phyloP scores from a whole-genome alignment of 1,284 basidiomycete species.

The Microbotryum lychnidis-dioicae region DNA sequence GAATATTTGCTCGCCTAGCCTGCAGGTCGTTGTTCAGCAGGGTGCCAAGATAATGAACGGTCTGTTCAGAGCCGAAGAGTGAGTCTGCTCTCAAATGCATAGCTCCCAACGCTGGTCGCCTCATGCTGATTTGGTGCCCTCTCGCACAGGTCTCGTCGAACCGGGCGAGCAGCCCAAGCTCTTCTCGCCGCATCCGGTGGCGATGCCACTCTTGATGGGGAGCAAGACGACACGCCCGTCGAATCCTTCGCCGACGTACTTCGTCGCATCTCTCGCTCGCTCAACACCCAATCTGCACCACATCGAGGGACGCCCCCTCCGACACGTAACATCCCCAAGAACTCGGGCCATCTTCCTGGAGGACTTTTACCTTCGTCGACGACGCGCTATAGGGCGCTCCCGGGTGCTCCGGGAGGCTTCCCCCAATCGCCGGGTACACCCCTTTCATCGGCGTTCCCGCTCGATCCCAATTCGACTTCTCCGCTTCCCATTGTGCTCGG shows the following conservation, averaged over 20 bases:
- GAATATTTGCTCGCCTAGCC: slow-evolving; percentile 10
- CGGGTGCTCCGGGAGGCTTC: neutral
- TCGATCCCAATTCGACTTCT: neutral
- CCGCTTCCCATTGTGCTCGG: neutral
- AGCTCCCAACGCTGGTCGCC: no score
- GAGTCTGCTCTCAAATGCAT: no score
- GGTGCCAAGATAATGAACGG: slow-evolving; percentile 23
- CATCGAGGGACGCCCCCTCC: slow-evolving; percentile 30
- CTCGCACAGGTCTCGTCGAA: slow-evolving; percentile 3
- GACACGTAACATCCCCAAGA: slow-evolving; percentile 26
- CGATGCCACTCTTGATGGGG: neutral
- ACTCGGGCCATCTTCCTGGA: neutral
- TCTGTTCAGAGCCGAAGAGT: slow-evolving; percentile 28
- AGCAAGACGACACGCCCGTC: slow-evolving; percentile 11
- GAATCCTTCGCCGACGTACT: slow-evolving; percentile 30
- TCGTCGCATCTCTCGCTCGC: slow-evolving; percentile 23
- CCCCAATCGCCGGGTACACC: neutral
- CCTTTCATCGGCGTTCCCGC: no score
- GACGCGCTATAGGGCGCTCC: neutral
- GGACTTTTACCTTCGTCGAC: neutral
- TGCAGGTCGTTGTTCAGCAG: slow-evolving; percentile 20
- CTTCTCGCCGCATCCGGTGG: slow-evolving; percentile 18
- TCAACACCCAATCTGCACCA: slow-evolving; percentile 25
- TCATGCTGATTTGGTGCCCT: no score
- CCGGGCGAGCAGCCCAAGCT: slow-evolving; percentile 13